phyloP scores from a whole-genome alignment of 192 early-diverging fungal species.

The Dissophora globulifera region DNA sequence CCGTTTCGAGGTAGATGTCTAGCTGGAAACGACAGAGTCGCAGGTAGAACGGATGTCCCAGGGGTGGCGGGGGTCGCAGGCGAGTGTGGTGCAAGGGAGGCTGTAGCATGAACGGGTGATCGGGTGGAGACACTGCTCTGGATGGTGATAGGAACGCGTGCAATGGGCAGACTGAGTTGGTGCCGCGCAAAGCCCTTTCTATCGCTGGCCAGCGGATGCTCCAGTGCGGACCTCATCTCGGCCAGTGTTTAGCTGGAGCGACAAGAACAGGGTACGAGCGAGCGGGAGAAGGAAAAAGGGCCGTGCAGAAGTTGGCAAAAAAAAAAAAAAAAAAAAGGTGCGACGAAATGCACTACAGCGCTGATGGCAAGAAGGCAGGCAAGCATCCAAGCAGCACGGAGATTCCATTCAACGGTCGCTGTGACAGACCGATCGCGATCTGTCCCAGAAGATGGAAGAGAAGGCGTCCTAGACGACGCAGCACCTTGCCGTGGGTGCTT shows the following conservation, averaged over 20 bases:
- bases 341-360: neutral
- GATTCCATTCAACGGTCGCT: conserved; percentile 20
- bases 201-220: conserved; percentile 1
- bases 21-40: neutral
- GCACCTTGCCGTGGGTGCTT: too few relatives aligned
- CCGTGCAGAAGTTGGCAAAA: too few relatives aligned
- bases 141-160: conserved; percentile 17
- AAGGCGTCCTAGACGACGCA: too few relatives aligned
- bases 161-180: conserved; percentile 29
- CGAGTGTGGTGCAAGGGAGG: neutral
- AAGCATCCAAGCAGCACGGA: neutral
- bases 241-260: too few relatives aligned
- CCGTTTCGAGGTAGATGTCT: neutral
- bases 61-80: too few relatives aligned
- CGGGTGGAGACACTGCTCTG: conserved; percentile 5
- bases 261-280: too few relatives aligned
- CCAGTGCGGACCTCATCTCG: neutral
- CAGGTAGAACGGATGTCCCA: neutral
- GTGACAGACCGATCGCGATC: conserved; percentile 5
- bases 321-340: neutral
- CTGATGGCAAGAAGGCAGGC: neutral
- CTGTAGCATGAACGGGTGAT: neutral
- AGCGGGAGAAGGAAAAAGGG: too few relatives aligned
- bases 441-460: neutral
- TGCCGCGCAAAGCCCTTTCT: conserved; percentile 12